Percentiles rank a stretch among this genome's conserved stretches.
phyloP scores from a whole-genome alignment of 768 basidiomycete genomes.

The Mycena venus region DNA sequence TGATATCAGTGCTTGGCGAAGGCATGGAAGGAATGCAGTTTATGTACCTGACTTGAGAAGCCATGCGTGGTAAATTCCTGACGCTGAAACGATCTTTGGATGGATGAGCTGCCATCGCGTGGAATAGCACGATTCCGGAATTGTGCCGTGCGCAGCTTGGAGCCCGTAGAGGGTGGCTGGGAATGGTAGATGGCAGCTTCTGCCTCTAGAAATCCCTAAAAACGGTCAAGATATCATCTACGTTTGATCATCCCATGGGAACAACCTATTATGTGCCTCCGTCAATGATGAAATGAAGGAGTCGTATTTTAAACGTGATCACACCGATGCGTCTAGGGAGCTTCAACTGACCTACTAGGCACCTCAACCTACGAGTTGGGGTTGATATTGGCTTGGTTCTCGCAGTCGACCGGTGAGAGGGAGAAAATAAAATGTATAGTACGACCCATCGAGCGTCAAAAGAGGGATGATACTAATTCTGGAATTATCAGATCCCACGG shows the following conservation, averaged over 20 bases:
- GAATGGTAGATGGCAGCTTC: not conserved
- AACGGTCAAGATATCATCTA: not conserved
- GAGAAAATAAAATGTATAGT: not conserved
- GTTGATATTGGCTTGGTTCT: not conserved
- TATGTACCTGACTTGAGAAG: not conserved
- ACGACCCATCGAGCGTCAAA: not conserved
- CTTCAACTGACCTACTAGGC: not conserved
- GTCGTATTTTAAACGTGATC: not conserved
- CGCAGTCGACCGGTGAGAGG: not conserved
- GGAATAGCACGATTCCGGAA: not conserved
- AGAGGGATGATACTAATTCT: not conserved
- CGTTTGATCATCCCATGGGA: not conserved
- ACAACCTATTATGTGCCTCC: not conserved
- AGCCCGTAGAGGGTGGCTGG: no score
- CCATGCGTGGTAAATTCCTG: not conserved
- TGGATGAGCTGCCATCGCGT: not conserved
- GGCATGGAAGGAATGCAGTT: not conserved
- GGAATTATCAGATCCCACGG: not conserved
- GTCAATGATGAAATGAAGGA: not conserved
- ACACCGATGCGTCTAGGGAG: not conserved
- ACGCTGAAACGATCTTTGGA: not conserved
- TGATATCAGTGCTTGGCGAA: not conserved
- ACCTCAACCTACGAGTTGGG: not conserved
- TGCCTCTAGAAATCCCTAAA: not conserved
- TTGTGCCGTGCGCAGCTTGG: not conserved